Conservation (phyloP, 495 filamentous ascomycete species). For the Talaromyces proteolyticus region DNA sequence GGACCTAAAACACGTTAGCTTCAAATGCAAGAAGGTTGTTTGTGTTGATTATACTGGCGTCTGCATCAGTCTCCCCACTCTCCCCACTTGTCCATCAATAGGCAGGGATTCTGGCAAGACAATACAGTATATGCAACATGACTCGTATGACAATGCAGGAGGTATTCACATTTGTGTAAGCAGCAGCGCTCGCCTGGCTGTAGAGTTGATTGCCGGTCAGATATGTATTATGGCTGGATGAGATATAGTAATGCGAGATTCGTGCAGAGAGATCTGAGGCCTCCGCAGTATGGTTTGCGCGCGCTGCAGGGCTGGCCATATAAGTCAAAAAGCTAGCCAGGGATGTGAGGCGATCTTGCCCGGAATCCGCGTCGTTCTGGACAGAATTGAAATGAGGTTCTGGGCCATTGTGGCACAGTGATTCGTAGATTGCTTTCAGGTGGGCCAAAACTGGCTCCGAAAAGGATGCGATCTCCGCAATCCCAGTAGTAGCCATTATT, state of each 20-base stretch:
- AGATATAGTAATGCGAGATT: slow-evolving; percentile 84
- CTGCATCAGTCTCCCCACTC: background rate
- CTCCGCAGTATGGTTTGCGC: slow-evolving; percentile 26
- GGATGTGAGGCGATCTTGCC: slow-evolving; percentile 14
- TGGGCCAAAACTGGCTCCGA: slow-evolving; percentile 21
- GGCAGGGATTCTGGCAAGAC: background rate
- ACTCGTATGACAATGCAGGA: background rate
- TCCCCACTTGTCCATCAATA: background rate
- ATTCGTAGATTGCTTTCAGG: slow-evolving; percentile 26
- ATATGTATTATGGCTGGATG: slow-evolving; percentile 93
- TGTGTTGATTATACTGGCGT: background rate
- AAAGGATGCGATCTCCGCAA: slow-evolving; percentile 9
- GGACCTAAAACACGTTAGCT: slow-evolving; percentile 37
- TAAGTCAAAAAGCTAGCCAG: slow-evolving; percentile 51
- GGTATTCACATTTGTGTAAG: slow-evolving; percentile 70
- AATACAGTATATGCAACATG: background rate
- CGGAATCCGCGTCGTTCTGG: slow-evolving; percentile 17
- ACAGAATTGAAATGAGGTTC: slow-evolving; percentile 3
- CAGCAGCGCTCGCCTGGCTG: slow-evolving; percentile 71
- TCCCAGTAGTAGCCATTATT: background rate
- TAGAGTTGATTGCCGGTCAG: slow-evolving; percentile 88
- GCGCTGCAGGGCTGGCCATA: slow-evolving; percentile 51
- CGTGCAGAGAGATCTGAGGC: slow-evolving; percentile 55
- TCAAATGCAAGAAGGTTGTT: slow-evolving; percentile 4
- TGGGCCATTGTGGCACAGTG: slow-evolving; percentile 6